Base-by-base conservation (phyloP, 768 basidiomycete species). In the Gymnopilus dilepis region DNA sequence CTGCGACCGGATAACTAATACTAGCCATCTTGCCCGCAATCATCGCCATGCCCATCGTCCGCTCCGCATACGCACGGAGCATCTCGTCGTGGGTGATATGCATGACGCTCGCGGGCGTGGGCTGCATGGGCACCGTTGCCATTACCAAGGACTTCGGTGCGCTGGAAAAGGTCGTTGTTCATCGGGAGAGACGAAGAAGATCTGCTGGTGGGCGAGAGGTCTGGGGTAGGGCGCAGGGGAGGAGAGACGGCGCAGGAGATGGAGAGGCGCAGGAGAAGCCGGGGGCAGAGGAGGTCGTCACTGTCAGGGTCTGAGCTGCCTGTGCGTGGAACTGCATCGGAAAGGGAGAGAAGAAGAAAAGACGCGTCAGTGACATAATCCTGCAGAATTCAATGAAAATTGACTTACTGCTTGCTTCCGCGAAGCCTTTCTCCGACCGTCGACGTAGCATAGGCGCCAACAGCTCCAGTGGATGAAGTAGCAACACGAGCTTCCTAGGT, bases 31-130 rank as follows among this genome's bases (percentile, higher is more conserved):
- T 61, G 26, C 65, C 52, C 9, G 56, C 56, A 19, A 38, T 37
- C 52, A 54, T 40, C 30, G 63, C 45, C 47, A 67, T 47, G 4
- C 58, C 56, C 60, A 68, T 72, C 64, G 67, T 72, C 45, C 70
- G 65, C 63, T 74, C 71, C 12, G 73, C 71, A 52, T 73, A 92
- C 1, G 88, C 88, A 34, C 88, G 85, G 45, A 92, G 78, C 87
- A 92, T 89, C 24, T 85, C 91, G 69, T 93, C 91, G 3, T 91
- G 91, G 59, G 78, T n/a, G n/a, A n/a, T n/a, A n/a, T n/a, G 77
- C 76, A 81, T 82, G 24, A 83, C 80, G 50, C 56, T 70, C 1
- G 75, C 72, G 1, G 76, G 78, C 42, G 71, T 67, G 28, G 73
- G 69, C 41, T 66, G 71, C 63, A 71, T 75, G 9, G 73, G 71